Evolutionary conservation across 2,329 filamentous ascomycete genomes (phyloP).

Genomic region (Scedosporium minutisporum): DNA sequence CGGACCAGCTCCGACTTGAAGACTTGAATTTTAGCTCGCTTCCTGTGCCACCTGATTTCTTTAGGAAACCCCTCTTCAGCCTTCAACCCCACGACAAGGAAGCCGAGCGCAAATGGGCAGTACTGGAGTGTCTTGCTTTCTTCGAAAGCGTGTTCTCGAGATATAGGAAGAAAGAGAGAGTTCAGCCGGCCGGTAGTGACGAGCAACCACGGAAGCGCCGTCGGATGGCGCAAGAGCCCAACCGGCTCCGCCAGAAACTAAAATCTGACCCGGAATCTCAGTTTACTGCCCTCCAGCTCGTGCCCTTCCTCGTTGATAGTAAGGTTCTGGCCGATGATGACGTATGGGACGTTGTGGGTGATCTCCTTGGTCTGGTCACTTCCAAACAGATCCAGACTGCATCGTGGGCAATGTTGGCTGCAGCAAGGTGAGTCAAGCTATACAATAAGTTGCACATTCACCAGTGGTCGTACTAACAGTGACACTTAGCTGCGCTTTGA

Average conservation of each 20-base stretch:
- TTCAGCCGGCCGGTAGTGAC: slow-evolving; percentile 15
- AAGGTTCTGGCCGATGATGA: slow-evolving; percentile 38
- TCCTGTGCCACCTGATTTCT: slow-evolving; percentile 31
- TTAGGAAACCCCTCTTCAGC: slow-evolving; percentile 39
- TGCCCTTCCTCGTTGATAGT: slow-evolving; percentile 46
- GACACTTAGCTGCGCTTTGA: slow-evolving; percentile 20
- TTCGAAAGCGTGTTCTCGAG: slow-evolving; percentile 36
- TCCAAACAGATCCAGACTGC: slow-evolving; percentile 60
- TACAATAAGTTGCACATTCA: not conserved
- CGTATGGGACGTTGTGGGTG: slow-evolving; percentile 44
- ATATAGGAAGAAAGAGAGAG: not conserved
- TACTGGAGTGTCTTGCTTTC: slow-evolving; percentile 48
- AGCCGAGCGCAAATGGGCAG: slow-evolving; percentile 50
- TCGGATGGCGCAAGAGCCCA: slow-evolving; percentile 30
- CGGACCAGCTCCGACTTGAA: slow-evolving; percentile 66
- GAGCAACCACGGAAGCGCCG: slow-evolving; percentile 45
- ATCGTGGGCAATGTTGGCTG: slow-evolving; percentile 79
- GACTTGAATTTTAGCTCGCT: slow-evolving; percentile 55
- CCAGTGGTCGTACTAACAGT: slow-evolving; percentile 12
- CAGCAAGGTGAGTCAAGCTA: slow-evolving; percentile 51
- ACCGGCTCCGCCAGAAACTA: slow-evolving; percentile 39
- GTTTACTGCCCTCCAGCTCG: slow-evolving; percentile 44
- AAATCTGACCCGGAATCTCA: slow-evolving; percentile 35
- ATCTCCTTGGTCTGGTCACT: slow-evolving; percentile 47
- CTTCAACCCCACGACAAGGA: slow-evolving; percentile 42